phyloP scores from a whole-genome alignment of 176 grass and related monocot species.

The Raddia guianensis region DNA sequence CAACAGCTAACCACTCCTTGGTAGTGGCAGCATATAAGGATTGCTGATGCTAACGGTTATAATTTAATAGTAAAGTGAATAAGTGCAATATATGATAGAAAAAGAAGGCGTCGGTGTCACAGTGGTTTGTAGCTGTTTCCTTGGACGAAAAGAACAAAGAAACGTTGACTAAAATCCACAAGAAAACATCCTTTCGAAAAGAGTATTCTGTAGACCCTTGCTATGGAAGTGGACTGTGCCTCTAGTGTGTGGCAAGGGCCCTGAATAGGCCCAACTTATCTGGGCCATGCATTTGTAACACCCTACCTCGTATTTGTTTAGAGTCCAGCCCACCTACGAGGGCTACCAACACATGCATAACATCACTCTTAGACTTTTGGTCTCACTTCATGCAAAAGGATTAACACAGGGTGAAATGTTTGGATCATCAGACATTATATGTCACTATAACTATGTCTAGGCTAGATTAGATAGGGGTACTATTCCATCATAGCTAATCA shows the following conservation, averaged over 20 bases:
- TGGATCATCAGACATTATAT: too few species aligned
- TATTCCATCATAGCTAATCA: too few species aligned
- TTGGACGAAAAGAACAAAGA: not conserved
- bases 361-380: too few species aligned
- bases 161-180: not conserved
- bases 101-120: not conserved
- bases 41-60: not conserved
- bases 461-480: too few species aligned
- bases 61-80: not conserved
- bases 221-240: too few species aligned
- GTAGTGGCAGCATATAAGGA: not conserved
- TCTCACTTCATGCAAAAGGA: too few species aligned
- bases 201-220: too few species aligned
- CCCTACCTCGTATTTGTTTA: too few species aligned
- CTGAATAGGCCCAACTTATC: not conserved
- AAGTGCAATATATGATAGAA: not conserved
- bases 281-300: not conserved
- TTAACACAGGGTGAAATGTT: too few species aligned
- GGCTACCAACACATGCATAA: too few species aligned
- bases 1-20: constrained; percentile 18
- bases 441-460: too few species aligned
- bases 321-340: too few species aligned
- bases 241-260: not conserved
- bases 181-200: not conserved
- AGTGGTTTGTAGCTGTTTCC: not conserved